These are phyloP conservation scores for Candida neerlandica DNA, from an alignment of 1,139 yeast species.

Conservation along the genomic window DNA sequence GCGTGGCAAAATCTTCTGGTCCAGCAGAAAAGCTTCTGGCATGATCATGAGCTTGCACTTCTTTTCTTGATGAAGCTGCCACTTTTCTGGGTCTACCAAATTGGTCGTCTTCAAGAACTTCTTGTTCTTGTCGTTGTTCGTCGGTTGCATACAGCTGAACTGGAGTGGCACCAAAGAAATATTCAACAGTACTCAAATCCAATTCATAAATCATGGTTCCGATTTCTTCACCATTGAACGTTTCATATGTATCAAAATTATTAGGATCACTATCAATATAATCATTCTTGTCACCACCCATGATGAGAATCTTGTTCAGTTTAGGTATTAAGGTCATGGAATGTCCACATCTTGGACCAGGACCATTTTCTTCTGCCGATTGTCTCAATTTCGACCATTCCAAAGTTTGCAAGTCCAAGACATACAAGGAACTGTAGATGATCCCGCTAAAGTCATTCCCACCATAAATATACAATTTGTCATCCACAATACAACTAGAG, in stretches of 20 bases:
- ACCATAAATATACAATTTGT: conserved; percentile 83
- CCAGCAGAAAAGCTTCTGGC: conserved; percentile 45
- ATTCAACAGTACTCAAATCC: conserved; percentile 47
- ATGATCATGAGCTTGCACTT: conserved; percentile 28
- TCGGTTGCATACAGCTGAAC: neutral
- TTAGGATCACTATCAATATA: conserved; percentile 42
- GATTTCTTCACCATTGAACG: conserved; percentile 48
- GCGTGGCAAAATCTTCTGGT: conserved; percentile 47
- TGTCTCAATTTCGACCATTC: conserved; percentile 71
- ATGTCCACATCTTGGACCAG: conserved; percentile 94
- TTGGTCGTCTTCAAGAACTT: conserved; percentile 2
- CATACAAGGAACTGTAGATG: conserved; percentile 67
- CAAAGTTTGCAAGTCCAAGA: conserved; percentile 73
- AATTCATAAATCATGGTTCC: conserved; percentile 68
- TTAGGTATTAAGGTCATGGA: conserved; percentile 72
- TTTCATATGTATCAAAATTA: conserved; percentile 51
- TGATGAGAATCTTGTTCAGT: conserved; percentile 70
- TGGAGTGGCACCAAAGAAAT: conserved; percentile 25
- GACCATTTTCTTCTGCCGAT: conserved; percentile 45
- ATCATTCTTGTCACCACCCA: conserved; percentile 91
- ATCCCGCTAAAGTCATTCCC: conserved; percentile 83
- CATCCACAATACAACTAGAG: conserved; percentile 78
- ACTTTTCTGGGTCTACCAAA: conserved; percentile 10
- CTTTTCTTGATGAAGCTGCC: conserved; percentile 19
- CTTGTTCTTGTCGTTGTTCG: neutral